Evolutionary conservation across 2,329 filamentous ascomycete species (phyloP).

Genomic region (Fusarium nygamai): DNA sequence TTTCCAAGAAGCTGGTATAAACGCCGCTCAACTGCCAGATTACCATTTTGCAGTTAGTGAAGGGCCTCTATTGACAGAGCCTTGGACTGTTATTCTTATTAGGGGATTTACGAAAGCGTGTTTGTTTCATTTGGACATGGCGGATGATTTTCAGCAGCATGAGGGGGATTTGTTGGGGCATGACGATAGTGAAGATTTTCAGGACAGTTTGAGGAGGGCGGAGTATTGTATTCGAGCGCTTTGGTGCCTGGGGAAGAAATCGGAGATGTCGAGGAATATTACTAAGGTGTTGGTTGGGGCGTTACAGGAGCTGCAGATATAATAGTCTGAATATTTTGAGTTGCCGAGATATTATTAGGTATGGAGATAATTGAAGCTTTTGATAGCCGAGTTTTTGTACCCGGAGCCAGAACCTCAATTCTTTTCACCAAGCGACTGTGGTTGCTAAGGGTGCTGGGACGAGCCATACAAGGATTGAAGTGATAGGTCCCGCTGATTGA

Average conservation of each 20-base stretch:
- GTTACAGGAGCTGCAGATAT: neutral
- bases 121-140: neutral
- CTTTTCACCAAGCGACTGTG: too few species aligned
- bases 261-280: neutral
- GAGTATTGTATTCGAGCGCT: neutral
- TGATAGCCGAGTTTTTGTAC: too few species aligned
- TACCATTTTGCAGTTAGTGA: neutral
- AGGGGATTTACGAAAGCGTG: neutral
- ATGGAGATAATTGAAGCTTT: too few species aligned
- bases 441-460: too few species aligned
- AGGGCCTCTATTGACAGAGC: fast-evolving
- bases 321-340: fast-evolving
- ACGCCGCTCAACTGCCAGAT: neutral
- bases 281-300: neutral
- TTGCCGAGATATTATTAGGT: fast-evolving
- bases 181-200: neutral
- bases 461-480: neutral
- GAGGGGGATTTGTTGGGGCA: neutral
- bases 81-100: neutral
- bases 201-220: neutral
- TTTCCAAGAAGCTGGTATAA: neutral
- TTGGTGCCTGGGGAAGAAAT: neutral
- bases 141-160: neutral
- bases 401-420: fast-evolving
- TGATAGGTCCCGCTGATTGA: neutral